Evolutionary conservation across 2,329 filamentous ascomycete genomes (phyloP).

Genomic region (Nakataea oryzae): DNA sequence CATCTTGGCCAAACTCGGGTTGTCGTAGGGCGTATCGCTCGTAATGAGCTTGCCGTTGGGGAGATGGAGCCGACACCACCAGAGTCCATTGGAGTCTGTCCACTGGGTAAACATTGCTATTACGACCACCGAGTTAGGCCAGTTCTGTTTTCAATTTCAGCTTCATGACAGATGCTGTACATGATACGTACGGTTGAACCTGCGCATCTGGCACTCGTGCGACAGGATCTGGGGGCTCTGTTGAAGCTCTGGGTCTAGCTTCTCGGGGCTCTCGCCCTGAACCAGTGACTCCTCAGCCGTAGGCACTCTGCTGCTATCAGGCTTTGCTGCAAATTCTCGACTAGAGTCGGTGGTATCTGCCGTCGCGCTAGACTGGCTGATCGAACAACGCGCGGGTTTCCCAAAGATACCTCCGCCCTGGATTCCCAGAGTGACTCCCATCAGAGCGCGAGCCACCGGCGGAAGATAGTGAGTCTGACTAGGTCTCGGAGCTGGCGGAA

Average conservation of each 20-base stretch:
- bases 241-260: background rate
- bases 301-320: background rate
- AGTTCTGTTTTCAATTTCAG: background rate
- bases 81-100: background rate
- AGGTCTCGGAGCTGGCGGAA: background rate
- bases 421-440: background rate
- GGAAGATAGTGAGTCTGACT: background rate
- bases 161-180: background rate
- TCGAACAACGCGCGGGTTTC: background rate
- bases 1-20: background rate
- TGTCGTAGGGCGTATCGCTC: background rate
- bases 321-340: background rate
- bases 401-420: background rate
- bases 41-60: background rate
- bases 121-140: background rate
- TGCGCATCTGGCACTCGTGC: background rate
- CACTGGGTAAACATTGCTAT: background rate
- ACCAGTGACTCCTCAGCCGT: background rate
- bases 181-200: slow-evolving; percentile 1
- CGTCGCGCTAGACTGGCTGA: background rate
- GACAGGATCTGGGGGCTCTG: background rate
- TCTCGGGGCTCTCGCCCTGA: background rate
- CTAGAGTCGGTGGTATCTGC: background rate
- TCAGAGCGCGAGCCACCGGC: background rate
- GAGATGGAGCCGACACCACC: background rate